Conservation (phyloP, 78 protist genomes). For the Emiliania huxleyi region DNA sequence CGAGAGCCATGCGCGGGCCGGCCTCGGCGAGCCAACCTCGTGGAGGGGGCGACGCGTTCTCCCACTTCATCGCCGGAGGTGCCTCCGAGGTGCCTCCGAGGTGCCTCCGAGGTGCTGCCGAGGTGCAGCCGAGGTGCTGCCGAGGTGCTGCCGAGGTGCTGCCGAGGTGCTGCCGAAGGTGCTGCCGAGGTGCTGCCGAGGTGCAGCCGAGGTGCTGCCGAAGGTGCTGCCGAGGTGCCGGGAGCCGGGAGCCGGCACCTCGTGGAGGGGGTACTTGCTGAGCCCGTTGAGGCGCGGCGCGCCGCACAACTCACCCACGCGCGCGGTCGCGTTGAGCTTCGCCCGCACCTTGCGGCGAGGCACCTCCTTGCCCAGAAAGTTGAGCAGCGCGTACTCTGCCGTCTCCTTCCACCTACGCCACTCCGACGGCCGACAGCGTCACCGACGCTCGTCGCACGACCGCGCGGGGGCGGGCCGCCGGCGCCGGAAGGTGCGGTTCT, state of each 20-base stretch:
- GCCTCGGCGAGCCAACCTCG: neutral
- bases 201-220: neutral
- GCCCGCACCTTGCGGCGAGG: neutral
- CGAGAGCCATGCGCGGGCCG: neutral
- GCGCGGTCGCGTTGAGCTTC: too few relatives aligned
- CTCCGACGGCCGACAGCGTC: too few relatives aligned
- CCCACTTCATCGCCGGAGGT: neutral
- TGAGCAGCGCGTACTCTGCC: neutral
- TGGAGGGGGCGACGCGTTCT: neutral
- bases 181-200: neutral
- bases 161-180: neutral
- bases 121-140: too few relatives aligned
- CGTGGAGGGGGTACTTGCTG: too few relatives aligned
- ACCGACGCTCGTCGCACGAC: too few relatives aligned
- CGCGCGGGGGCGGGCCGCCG: too few relatives aligned
- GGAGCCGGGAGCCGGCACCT: too few relatives aligned
- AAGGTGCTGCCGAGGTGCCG: neutral
- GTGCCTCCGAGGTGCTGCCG: neutral
- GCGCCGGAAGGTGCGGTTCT: neutral
- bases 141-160: neutral
- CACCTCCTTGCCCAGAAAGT: neutral
- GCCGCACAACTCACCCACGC: too few relatives aligned
- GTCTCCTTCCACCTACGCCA: neutral
- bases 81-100: neutral
- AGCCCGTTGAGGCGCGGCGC: too few relatives aligned